Percentiles rank a stretch among this genome's conserved stretches.
These are phyloP conservation scores for Terana coerulea DNA, from an alignment of 768 basidiomycete species.

Conservation along the genomic window DNA sequence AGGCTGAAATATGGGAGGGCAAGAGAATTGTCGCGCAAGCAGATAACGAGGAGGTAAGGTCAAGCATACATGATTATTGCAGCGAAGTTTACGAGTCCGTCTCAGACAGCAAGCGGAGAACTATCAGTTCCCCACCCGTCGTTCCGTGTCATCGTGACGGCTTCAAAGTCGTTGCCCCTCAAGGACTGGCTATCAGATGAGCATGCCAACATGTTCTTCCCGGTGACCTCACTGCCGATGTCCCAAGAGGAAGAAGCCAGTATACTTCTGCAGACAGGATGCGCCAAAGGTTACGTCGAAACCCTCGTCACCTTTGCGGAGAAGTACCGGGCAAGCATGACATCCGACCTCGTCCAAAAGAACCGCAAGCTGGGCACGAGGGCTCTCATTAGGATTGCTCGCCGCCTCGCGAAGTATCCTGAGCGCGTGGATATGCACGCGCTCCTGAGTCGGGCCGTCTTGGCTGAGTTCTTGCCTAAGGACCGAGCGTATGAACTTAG, in stretches of 20 bases:
- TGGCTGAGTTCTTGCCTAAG: conserved; percentile 59
- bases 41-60: conserved; percentile 40
- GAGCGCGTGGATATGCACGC: conserved; percentile 42
- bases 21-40: conserved; percentile 54
- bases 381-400: conserved; percentile 51
- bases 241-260: conserved; percentile 43
- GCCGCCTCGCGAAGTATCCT: conserved; percentile 43
- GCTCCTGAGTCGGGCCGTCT: conserved; percentile 45
- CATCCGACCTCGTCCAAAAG: conserved; percentile 53
- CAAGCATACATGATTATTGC: not conserved
- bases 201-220: conserved; percentile 69
- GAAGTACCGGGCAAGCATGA: conserved; percentile 53
- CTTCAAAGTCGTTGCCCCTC: conserved; percentile 60
- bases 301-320: conserved; percentile 50
- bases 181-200: conserved; percentile 67
- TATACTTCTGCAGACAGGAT: conserved; percentile 50
- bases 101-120: conserved; percentile 28
- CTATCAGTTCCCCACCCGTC: conserved; percentile 52
- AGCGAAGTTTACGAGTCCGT: not conserved
- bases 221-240: conserved; percentile 61
- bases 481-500: conserved; percentile 53
- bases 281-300: conserved; percentile 33
- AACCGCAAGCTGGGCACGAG: conserved; percentile 63
- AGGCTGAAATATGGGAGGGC: conserved; percentile 61
- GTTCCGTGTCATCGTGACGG: conserved; percentile 58